A percentile compares a stretch with the other conserved stretches of the same genome.
phyloP scores from a whole-genome alignment of 2,329 filamentous ascomycete species.

The Coniochaeta prunicola region DNA sequence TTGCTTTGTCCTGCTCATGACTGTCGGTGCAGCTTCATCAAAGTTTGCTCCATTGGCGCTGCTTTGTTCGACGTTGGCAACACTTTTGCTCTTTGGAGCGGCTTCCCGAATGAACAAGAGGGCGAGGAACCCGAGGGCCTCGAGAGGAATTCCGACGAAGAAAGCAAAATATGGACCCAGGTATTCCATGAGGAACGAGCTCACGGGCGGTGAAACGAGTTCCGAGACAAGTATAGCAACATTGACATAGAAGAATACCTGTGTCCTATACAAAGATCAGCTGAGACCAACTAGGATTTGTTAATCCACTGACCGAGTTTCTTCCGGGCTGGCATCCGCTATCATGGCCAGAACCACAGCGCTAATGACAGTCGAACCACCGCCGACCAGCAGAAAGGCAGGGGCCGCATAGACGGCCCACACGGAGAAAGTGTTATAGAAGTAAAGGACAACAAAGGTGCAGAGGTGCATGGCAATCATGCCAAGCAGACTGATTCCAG shows the following conservation, averaged over 20 bases:
- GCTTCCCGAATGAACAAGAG: conserved; percentile 4
- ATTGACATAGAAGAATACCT: conserved; percentile 5
- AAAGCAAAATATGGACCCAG: conserved; percentile 5
- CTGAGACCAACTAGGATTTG: background rate
- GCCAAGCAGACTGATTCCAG: conserved; percentile 3
- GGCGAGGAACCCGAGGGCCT: conserved; percentile 1
- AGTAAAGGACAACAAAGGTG: conserved; percentile 5
- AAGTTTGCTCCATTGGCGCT: background rate
- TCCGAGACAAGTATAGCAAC: conserved; percentile 5
- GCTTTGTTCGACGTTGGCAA: too few relatives aligned
- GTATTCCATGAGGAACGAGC: conserved; percentile 2
- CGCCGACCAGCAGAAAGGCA: conserved; percentile 5
- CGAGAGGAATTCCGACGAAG: conserved; percentile 2
- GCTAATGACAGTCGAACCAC: conserved; percentile 4
- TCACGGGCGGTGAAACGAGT: conserved; percentile 5
- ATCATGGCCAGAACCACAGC: conserved; percentile 8
- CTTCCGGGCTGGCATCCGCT: conserved; percentile 4
- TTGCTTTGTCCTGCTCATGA: background rate
- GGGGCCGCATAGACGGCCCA: conserved; percentile 5
- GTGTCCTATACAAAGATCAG: background rate
- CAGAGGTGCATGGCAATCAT: conserved; percentile 3
- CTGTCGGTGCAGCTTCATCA: background rate
- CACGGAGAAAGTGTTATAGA: conserved; percentile 3
- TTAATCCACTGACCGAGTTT: conserved; percentile 1
- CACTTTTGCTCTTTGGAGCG: background rate